Conservation (phyloP, 495 filamentous ascomycete species). For the Penicillium lividum region DNA sequence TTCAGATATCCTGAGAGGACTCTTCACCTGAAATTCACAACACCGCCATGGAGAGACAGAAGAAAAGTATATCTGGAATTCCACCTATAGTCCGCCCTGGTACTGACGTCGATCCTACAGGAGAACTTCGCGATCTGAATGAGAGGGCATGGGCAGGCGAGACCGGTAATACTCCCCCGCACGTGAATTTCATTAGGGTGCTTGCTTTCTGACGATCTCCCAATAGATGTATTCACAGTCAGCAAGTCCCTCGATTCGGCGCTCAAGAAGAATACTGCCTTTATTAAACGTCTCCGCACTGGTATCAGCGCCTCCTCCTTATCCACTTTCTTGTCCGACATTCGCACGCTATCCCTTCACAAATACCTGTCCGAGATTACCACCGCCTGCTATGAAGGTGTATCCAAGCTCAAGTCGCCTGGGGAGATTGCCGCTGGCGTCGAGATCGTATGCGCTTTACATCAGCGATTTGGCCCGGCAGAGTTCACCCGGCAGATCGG, state of each 20-base stretch:
- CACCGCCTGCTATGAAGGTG: conserved; percentile 94
- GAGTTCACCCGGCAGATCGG: conserved; percentile 92
- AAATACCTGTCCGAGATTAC: conserved; percentile 98
- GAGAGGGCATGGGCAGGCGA: conserved; percentile 84
- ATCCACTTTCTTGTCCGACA: conserved; percentile 84
- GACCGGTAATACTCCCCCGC: conserved; percentile 56
- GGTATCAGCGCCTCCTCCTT: conserved; percentile 77
- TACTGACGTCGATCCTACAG: conserved; percentile 46
- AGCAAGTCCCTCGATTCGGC: conserved; percentile 87
- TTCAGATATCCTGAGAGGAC: conserved; percentile 43
- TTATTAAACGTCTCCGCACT: conserved; percentile 94
- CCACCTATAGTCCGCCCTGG: neutral
- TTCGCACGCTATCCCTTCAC: conserved; percentile 87
- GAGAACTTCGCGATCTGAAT: conserved; percentile 88
- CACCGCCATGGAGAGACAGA: conserved; percentile 72
- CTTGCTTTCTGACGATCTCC: conserved; percentile 10
- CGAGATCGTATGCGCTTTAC: conserved; percentile 89
- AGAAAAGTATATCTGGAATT: conserved; percentile 64
- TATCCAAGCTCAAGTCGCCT: conserved; percentile 86
- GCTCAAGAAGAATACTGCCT: conserved; percentile 98
- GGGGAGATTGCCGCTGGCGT: conserved; percentile 89
- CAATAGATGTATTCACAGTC: conserved; percentile 75
- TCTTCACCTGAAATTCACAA: conserved; percentile 28
- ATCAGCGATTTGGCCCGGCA: conserved; percentile 88
- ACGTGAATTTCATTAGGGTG: neutral